Evolutionary conservation across 2,329 filamentous ascomycete genomes (phyloP).

Genomic region (Trichoderma sp.): DNA sequence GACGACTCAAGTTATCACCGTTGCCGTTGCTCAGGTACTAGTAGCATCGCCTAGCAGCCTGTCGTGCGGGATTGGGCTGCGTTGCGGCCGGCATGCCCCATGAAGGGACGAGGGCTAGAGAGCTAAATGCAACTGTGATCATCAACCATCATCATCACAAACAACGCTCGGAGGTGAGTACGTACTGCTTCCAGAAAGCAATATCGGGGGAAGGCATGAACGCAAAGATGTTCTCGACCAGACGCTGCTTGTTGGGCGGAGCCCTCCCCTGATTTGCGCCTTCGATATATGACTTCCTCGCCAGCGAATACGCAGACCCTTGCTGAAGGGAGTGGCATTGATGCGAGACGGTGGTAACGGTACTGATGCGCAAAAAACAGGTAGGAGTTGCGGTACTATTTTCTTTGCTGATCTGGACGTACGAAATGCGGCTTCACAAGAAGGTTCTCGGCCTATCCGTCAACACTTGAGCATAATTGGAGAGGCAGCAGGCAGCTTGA

Average conservation of each 20-base stretch:
- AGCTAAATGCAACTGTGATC: background rate
- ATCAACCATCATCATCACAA: background rate
- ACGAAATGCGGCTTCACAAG: background rate
- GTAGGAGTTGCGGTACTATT: background rate
- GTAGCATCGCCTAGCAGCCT: background rate
- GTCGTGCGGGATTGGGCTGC: background rate
- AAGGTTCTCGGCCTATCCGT: slow-evolving; percentile 17
- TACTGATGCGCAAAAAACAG: background rate
- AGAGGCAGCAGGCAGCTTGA: background rate
- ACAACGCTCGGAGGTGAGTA: too few species aligned
- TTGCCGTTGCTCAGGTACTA: background rate
- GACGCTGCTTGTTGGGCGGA: background rate
- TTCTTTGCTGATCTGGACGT: background rate
- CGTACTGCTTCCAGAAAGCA: slow-evolving; percentile 4
- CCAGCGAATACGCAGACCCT: slow-evolving; percentile 1
- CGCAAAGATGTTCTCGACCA: background rate
- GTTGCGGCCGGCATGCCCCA: background rate
- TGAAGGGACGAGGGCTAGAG: background rate
- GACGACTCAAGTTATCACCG: background rate
- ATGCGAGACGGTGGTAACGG: background rate
- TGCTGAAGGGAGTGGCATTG: slow-evolving; percentile 6
- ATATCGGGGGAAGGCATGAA: background rate
- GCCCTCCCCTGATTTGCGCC: background rate
- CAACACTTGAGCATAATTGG: slow-evolving; percentile 3
- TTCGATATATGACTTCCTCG: background rate